phyloP scores from a whole-genome alignment of 106 monocot genomes.

The Vanilla planifolia region DNA sequence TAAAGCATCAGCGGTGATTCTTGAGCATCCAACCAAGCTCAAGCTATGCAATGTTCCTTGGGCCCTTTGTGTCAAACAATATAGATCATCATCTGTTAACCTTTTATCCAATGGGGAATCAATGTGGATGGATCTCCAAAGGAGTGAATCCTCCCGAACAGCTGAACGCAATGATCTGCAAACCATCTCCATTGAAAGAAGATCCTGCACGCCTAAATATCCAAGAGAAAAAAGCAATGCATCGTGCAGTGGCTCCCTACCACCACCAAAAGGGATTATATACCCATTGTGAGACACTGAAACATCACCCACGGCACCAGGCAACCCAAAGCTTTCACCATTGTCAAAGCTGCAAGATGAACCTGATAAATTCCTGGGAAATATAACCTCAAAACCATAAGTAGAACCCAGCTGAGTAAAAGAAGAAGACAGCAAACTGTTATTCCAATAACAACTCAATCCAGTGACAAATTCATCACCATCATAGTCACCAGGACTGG shows the following conservation, averaged over 20 bases:
- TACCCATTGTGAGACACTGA: background rate
- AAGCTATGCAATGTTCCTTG: constrained; percentile 56
- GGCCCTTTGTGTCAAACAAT: constrained; percentile 42
- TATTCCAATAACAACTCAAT: constrained; percentile 5
- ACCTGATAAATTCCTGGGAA: background rate
- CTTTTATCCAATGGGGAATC: constrained; percentile 33
- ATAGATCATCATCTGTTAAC: constrained; percentile 63
- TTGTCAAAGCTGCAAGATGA: background rate
- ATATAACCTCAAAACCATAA: background rate
- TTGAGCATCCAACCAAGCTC: constrained; percentile 45
- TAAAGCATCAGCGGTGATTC: constrained; percentile 68
- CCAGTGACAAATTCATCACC: background rate
- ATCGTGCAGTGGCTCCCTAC: constrained; percentile 34
- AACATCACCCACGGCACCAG: background rate
- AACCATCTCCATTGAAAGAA: constrained; percentile 64
- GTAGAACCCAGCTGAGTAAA: constrained; percentile 3
- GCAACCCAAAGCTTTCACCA: background rate
- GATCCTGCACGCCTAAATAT: constrained; percentile 52
- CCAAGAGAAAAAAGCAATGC: constrained; percentile 47
- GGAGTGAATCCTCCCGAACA: constrained; percentile 41
- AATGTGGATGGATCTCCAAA: constrained; percentile 74
- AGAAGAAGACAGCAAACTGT: background rate
- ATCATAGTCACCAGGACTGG: background rate
- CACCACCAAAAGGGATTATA: background rate
- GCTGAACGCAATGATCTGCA: constrained; percentile 53